Evolutionary conservation across 1,284 basidiomycete genomes (phyloP).

Genomic region (Ceratobasidium papillatum): DNA sequence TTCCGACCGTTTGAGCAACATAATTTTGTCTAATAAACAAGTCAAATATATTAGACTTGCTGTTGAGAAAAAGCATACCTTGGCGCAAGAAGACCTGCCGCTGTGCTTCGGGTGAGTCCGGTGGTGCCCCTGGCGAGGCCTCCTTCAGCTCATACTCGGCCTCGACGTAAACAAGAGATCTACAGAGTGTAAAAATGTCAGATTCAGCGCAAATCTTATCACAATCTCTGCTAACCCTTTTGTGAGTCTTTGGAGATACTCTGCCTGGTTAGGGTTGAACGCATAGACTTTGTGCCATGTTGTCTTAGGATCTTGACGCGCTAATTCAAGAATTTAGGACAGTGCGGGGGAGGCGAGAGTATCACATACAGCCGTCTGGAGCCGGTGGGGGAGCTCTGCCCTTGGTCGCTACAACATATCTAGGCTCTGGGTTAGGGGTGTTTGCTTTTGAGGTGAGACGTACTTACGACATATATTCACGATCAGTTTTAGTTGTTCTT

Average conservation of each 20-base stretch:
- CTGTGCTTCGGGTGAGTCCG: conserved; percentile 70
- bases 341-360: neutral
- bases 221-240: conserved; percentile 60
- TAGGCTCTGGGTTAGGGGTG: conserved; percentile 6
- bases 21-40: conserved; percentile 13
- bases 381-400: conserved; percentile 66
- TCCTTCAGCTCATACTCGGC: conserved; percentile 77
- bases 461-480: conserved; percentile 77
- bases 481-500: conserved; percentile 71
- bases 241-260: conserved; percentile 67
- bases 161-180: conserved; percentile 74
- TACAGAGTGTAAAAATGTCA: conserved; percentile 21
- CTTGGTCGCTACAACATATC: conserved; percentile 72
- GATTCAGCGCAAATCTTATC: neutral
- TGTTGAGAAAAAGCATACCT: conserved; percentile 55
- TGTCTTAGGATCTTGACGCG: conserved; percentile 61
- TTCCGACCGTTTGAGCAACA: conserved; percentile 10
- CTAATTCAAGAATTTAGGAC: conserved; percentile 52
- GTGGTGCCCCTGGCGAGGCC: conserved; percentile 67
- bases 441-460: conserved; percentile 52
- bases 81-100: conserved; percentile 81
- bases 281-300: conserved; percentile 80
- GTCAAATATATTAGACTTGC: neutral
- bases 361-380: conserved; percentile 64
- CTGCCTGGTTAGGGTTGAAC: conserved; percentile 66